phyloP scores from a whole-genome alignment of 2,329 filamentous ascomycete species.

The Monosporascus sp. region DNA sequence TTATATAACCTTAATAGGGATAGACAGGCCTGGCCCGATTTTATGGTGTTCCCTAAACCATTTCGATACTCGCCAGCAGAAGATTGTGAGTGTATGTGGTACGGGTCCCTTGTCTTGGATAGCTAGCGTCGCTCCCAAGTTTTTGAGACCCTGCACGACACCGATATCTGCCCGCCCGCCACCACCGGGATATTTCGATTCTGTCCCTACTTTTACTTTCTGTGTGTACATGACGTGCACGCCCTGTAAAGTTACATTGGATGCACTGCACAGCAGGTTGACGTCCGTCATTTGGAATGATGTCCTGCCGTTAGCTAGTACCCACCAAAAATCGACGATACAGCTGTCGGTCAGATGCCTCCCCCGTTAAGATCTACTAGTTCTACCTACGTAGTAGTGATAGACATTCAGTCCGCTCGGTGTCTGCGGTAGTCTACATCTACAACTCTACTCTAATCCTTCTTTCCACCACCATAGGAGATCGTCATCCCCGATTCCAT shows the following conservation, averaged over 20 bases:
- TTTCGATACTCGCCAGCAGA: not conserved
- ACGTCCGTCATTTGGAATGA: too few species aligned
- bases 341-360: too few species aligned
- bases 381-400: too few species aligned
- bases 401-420: too few species aligned
- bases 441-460: too few species aligned
- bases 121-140: not conserved
- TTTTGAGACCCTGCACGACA: not conserved
- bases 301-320: too few species aligned
- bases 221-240: not conserved
- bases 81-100: not conserved
- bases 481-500: not conserved
- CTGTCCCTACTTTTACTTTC: not conserved
- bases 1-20: not conserved
- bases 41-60: not conserved
- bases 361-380: too few species aligned
- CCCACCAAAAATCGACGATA: too few species aligned
- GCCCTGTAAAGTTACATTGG: too few species aligned
- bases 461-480: too few species aligned
- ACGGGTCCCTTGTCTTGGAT: not conserved
- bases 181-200: not conserved
- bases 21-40: not conserved
- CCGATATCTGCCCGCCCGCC: not conserved
- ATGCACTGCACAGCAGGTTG: too few species aligned
- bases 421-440: too few species aligned